Conservation (phyloP, 768 basidiomycete genomes). For the Suillus paluster region DNA sequence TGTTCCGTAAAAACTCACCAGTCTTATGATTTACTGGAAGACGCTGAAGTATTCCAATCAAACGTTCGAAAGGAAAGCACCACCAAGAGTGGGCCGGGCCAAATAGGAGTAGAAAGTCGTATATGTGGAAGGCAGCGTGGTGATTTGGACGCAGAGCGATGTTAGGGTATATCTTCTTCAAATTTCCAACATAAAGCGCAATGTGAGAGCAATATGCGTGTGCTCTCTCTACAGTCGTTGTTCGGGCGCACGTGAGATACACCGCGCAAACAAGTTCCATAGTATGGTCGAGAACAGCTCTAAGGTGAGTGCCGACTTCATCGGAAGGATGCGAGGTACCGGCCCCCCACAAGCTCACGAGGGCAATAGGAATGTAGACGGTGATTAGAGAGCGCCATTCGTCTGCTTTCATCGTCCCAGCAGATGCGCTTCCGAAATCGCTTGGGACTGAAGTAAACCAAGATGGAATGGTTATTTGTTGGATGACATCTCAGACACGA, state of each 20-base stretch:
- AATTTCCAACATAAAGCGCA: conserved; percentile 20
- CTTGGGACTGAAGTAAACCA: conserved; percentile 20
- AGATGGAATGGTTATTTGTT: conserved; percentile 5
- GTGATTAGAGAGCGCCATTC: conserved; percentile 38
- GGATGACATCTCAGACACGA: conserved; percentile 5
- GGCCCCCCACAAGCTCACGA: conserved; percentile 22
- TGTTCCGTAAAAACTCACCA: conserved; percentile 39
- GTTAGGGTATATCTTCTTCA: conserved; percentile 23
- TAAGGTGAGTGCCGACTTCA: conserved; percentile 6
- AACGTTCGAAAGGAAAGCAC: conserved; percentile 27
- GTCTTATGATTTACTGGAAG: conserved; percentile 27
- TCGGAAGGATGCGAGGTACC: conserved; percentile 2
- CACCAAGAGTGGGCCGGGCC: conserved; percentile 43
- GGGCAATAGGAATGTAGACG: conserved; percentile 40
- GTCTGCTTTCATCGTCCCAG: conserved; percentile 42
- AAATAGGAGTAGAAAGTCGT: conserved; percentile 38
- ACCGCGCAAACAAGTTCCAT: conserved; percentile 36
- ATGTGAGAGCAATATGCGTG: conserved; percentile 21
- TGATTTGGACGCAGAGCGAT: conserved; percentile 26
- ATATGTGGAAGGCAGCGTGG: conserved; percentile 36
- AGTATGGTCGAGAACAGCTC: conserved; percentile 22
- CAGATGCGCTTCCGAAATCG: conserved; percentile 26
- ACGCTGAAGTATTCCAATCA: conserved; percentile 27
- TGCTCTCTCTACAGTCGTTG: conserved; percentile 10
- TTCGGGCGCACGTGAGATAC: conserved; percentile 22